Percentiles rank a stretch among this genome's conserved stretches.
phyloP scores from a whole-genome alignment of 139 green algal species.

The Chlamydomonas asymmetrica region DNA sequence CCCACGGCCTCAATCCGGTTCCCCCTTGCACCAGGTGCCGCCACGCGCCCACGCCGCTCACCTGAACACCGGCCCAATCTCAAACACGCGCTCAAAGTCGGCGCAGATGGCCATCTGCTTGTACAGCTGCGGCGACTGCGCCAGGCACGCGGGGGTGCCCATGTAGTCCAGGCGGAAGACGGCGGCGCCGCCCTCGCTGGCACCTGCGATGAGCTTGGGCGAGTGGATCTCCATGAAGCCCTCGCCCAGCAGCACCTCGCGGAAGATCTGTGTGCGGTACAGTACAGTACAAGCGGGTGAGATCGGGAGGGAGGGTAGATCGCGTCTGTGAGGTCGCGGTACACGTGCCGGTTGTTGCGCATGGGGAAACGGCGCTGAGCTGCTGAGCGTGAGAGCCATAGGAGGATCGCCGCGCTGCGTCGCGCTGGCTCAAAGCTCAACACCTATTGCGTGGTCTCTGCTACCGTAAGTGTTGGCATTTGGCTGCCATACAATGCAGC shows the following conservation, averaged over 20 bases:
- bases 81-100: constrained; percentile 93
- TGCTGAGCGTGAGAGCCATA: too few relatives aligned
- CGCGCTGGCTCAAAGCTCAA: too few relatives aligned
- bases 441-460: too few relatives aligned
- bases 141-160: constrained; percentile 88
- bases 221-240: constrained; percentile 97
- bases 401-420: too few relatives aligned
- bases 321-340: neutral
- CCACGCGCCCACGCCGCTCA: constrained; percentile 33
- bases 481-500: too few relatives aligned
- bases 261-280: constrained; percentile 93
- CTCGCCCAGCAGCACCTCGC: constrained; percentile 67
- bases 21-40: too few relatives aligned
- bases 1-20: too few relatives aligned
- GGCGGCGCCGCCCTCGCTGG: constrained; percentile 84
- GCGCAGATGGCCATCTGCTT: constrained; percentile 98
- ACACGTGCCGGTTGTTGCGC: too few relatives aligned
- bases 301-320: neutral
- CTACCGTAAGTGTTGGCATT: too few relatives aligned
- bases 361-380: too few relatives aligned
- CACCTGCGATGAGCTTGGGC: constrained; percentile 88
- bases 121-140: constrained; percentile 95
- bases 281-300: too few relatives aligned
- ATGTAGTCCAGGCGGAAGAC: constrained; percentile 98
- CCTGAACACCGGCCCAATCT: constrained; percentile 97